phyloP scores from a whole-genome alignment of 2,329 filamentous ascomycete species.

The Neobulgaria alba region DNA sequence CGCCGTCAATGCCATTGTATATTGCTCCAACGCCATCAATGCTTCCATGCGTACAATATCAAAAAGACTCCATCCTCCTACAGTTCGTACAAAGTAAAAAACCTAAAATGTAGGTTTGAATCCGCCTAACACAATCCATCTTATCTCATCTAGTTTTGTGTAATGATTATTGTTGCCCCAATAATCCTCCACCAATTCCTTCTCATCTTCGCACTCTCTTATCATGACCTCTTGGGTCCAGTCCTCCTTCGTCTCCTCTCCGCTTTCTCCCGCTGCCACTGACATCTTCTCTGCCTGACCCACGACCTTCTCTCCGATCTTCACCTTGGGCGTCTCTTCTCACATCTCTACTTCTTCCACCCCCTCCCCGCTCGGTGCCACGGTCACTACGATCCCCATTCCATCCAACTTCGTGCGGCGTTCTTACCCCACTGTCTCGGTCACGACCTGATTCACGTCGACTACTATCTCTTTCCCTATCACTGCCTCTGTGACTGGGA shows the following conservation, averaged over 20 bases:
- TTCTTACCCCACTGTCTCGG: conserved; percentile 11
- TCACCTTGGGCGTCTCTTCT: conserved; percentile 8
- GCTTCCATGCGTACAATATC: conserved; percentile 4
- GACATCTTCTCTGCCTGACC: conserved; percentile 14
- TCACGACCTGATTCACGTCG: conserved; percentile 19
- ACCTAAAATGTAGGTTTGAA: too few relatives aligned
- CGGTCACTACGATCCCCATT: conserved; percentile 15
- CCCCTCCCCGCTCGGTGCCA: conserved; percentile 13
- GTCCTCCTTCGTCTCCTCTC: conserved; percentile 22
- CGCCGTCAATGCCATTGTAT: too few relatives aligned
- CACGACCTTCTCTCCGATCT: conserved; percentile 22
- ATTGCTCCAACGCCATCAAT: conserved; percentile 4
- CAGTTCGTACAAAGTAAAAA: conserved; percentile 15
- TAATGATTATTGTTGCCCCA: too few relatives aligned
- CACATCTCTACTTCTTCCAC: conserved; percentile 14
- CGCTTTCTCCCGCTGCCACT: conserved; percentile 22
- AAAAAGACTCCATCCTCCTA: conserved; percentile 6
- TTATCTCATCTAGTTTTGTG: neutral
- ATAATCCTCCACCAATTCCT: neutral
- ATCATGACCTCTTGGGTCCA: conserved; percentile 27
- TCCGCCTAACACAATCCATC: too few relatives aligned
- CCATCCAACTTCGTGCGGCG: conserved; percentile 17
- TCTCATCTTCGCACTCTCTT: conserved; percentile 20
- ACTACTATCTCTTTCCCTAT: conserved; percentile 21
- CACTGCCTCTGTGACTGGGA: conserved; percentile 15